Conservation (phyloP, 495 filamentous ascomycete species). For the Darksidea phi region DNA sequence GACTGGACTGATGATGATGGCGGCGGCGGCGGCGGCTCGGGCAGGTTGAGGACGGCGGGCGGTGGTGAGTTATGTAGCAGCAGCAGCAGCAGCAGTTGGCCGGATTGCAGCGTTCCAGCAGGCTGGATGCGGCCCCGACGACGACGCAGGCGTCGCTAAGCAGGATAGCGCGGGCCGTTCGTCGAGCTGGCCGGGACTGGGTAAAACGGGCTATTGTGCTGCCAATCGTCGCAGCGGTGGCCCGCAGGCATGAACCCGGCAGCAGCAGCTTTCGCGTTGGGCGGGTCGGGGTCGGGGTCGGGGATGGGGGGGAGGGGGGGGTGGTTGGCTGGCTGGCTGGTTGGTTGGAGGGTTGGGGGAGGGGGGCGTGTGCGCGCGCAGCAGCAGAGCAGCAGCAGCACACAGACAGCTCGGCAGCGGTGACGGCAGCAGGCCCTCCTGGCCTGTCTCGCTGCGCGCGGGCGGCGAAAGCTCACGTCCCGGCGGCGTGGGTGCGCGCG, state of each 20-base stretch:
- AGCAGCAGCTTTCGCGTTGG: background rate
- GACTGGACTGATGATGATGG: too few species aligned
- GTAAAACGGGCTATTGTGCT: background rate
- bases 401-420: too few species aligned
- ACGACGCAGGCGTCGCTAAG: slow-evolving; percentile 14
- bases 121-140: background rate
- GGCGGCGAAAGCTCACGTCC: background rate
- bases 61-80: slow-evolving; percentile 8
- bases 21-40: background rate
- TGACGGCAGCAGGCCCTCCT: too few species aligned
- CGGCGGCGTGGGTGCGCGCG: background rate
- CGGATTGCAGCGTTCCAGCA: background rate
- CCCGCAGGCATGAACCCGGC: background rate
- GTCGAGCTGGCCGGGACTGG: background rate
- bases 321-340: background rate
- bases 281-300: background rate
- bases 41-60: background rate
- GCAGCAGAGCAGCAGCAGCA: too few species aligned
- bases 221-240: background rate
- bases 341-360: too few species aligned
- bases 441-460: background rate
- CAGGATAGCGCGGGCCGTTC: slow-evolving; percentile 3
- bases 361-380: too few species aligned
- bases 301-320: background rate
- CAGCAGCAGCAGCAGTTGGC: background rate